Conservation (phyloP, 78 protist genomes). For the Dictyostelium intermedium region DNA sequence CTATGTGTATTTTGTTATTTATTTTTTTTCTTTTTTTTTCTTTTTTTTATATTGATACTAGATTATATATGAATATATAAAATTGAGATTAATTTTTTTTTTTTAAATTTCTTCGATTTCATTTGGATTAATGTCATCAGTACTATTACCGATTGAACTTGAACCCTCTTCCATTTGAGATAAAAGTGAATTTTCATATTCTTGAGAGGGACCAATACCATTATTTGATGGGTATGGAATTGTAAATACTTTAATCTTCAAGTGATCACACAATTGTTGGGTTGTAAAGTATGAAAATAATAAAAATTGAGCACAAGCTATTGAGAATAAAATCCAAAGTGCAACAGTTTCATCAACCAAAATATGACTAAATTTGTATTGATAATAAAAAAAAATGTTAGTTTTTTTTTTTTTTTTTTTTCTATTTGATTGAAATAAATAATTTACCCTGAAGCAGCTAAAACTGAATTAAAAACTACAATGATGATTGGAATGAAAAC, state of each 20-base stretch:
- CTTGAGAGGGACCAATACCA: not conserved
- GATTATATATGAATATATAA: not conserved
- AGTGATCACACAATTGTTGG: slow-evolving; percentile 48
- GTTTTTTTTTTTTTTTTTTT: not conserved
- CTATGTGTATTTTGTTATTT: not conserved
- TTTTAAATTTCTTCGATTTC: slow-evolving; percentile 4
- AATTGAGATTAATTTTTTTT: not conserved
- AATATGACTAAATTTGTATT: not conserved
- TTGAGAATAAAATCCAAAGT: slow-evolving; percentile 28
- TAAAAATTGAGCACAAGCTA: slow-evolving; percentile 41
- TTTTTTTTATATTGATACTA: not conserved
- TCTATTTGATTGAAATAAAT: not conserved
- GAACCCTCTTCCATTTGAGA: slow-evolving; percentile 53
- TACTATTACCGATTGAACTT: not conserved
- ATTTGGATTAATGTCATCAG: not conserved
- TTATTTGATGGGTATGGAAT: slow-evolving; percentile 35
- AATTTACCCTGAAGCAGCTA: slow-evolving; percentile 13
- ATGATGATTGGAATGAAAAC: slow-evolving; percentile 43
- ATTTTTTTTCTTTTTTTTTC: too few relatives aligned
- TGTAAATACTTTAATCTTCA: slow-evolving; percentile 53
- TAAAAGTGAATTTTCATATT: not conserved
- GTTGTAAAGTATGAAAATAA: slow-evolving; percentile 53
- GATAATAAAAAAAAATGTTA: not conserved
- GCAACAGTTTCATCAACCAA: not conserved
- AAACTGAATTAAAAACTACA: slow-evolving; percentile 41